A percentile compares a stretch with the other conserved stretches of the same genome.
These are phyloP conservation scores for Penicillium cataractarum DNA, from an alignment of 495 filamentous ascomycete species.

Conservation along the genomic window DNA sequence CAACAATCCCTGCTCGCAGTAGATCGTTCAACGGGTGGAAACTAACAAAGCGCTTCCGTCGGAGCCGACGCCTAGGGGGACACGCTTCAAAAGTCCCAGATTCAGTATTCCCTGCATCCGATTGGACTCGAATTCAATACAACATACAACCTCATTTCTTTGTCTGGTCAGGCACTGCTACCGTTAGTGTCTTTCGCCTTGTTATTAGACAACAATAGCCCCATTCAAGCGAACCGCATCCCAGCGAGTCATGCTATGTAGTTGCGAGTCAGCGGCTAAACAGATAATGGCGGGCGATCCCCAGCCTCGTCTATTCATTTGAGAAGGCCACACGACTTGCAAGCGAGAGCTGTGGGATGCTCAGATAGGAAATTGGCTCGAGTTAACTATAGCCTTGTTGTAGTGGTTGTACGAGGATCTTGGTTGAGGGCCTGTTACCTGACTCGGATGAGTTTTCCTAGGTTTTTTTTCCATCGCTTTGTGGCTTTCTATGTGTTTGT, in stretches of 20 bases:
- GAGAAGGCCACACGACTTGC: neutral
- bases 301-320: neutral
- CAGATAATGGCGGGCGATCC: neutral
- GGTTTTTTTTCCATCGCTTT: too few relatives aligned
- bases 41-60: neutral
- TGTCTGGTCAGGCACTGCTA: neutral
- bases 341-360: neutral
- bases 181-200: neutral
- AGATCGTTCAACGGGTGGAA: neutral
- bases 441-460: too few relatives aligned
- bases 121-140: neutral
- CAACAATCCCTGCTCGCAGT: neutral
- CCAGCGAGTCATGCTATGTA: neutral
- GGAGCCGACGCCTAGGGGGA: neutral
- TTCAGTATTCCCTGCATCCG: neutral
- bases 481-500: too few relatives aligned
- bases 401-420: too few relatives aligned
- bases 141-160: neutral
- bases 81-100: neutral
- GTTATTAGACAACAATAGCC: neutral
- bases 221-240: neutral
- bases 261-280: neutral
- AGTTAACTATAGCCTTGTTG: neutral
- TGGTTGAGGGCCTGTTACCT: too few relatives aligned
- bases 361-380: neutral